Evolutionary conservation across 306 rosid genomes (phyloP).

Genomic region (Hippophae rhamnoides): DNA sequence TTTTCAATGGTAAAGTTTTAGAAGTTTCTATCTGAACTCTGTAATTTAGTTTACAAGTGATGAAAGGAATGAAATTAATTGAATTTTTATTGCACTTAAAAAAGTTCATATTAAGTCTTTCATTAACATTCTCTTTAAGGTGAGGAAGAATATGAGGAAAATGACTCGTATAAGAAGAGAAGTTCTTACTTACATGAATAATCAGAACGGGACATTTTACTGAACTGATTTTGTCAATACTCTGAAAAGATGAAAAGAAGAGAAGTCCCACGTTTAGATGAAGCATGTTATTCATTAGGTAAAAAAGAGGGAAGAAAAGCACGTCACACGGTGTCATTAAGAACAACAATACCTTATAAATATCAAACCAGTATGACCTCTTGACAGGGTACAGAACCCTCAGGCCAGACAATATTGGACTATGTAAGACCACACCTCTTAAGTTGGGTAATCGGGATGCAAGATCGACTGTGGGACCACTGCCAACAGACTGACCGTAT

Average conservation of each 20-base stretch:
- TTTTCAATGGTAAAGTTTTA: not conserved
- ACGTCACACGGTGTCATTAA: not conserved
- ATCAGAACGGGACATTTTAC: conserved; percentile 78
- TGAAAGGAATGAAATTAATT: no score
- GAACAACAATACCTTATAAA: conserved; percentile 53
- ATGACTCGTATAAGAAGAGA: not conserved
- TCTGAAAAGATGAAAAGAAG: conserved; percentile 36
- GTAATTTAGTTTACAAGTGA: not conserved
- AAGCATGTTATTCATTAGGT: conserved; percentile 15
- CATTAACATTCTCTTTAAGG: no score
- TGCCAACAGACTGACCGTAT: conserved; percentile 93
- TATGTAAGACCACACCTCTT: conserved; percentile 81
- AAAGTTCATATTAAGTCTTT: no score
- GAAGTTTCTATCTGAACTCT: not conserved
- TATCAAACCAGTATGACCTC: conserved; percentile 88
- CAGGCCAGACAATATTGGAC: conserved; percentile 84
- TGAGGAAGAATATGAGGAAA: not conserved
- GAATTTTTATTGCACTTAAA: no score
- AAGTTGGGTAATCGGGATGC: conserved; percentile 65
- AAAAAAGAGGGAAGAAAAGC: conserved; percentile 4
- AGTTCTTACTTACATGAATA: conserved; percentile 65
- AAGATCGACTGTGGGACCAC: conserved; percentile 91
- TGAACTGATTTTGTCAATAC: conserved; percentile 65
- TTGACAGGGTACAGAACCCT: conserved; percentile 88
- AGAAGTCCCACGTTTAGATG: conserved; percentile 5